Percentiles rank a stretch among this genome's conserved stretches.
Evolutionary conservation across 2,329 filamentous ascomycete genomes (phyloP).

Genomic region (Ceratocystis smalleyi): DNA sequence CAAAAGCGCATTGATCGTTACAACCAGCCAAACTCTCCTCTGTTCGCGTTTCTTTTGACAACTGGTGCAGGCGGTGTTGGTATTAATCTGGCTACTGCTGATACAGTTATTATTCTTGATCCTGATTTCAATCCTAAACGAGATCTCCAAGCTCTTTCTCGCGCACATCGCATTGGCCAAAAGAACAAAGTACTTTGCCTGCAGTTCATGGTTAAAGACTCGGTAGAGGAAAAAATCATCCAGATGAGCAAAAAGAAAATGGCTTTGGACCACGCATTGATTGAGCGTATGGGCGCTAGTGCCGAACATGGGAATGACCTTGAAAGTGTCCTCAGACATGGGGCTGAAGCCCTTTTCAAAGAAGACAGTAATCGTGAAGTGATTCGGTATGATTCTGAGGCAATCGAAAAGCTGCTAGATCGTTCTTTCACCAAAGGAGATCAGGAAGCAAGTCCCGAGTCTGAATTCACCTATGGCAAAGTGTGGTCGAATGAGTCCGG

Average conservation of each 20-base stretch:
- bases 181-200: conserved; percentile 92
- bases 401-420: conserved; percentile 84
- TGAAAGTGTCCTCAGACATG: conserved; percentile 75
- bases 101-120: conserved; percentile 95
- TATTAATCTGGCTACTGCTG: conserved; percentile 91
- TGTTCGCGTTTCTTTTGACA: conserved; percentile 85
- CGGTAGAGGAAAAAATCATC: conserved; percentile 89
- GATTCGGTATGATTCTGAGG: conserved; percentile 65
- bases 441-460: conserved; percentile 33
- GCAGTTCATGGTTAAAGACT: conserved; percentile 78
- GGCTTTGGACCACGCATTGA: conserved; percentile 84
- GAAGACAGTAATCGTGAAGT: conserved; percentile 54
- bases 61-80: conserved; percentile 92
- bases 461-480: conserved; percentile 70
- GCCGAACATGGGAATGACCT: conserved; percentile 65
- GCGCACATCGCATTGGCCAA: conserved; percentile 91
- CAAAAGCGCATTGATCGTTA: conserved; percentile 89
- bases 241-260: conserved; percentile 93
- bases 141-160: conserved; percentile 85
- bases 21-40: conserved; percentile 65
- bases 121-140: conserved; percentile 97
- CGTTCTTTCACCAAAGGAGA: conserved; percentile 56
- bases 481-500: conserved; percentile 80
- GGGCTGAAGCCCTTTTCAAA: conserved; percentile 72
- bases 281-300: conserved; percentile 79